Percentiles rank a stretch among this genome's conserved stretches.
These are phyloP conservation scores for Daldinia eschscholtzii DNA, from an alignment of 2,329 filamentous ascomycete species.

Conservation along the genomic window DNA sequence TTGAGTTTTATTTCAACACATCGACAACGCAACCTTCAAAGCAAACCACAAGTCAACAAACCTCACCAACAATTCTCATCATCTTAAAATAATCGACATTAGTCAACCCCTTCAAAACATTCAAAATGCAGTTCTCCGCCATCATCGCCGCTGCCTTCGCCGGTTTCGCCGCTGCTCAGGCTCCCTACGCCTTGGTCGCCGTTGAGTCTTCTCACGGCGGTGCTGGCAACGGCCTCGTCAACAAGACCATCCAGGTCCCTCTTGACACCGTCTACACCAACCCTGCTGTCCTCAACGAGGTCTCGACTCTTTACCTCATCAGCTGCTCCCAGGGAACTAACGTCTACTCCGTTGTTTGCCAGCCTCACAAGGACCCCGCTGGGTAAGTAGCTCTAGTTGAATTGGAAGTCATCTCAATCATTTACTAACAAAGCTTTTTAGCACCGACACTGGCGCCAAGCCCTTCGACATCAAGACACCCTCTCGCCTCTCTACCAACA, in stretches of 20 bases:
- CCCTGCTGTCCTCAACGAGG: conserved; percentile 25
- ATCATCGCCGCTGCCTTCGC: conserved; percentile 37
- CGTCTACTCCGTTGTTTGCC: conserved; percentile 39
- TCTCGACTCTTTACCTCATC: conserved; percentile 47
- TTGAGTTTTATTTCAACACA: conserved; percentile 20
- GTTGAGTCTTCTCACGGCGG: conserved; percentile 43
- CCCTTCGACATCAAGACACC: conserved; percentile 41
- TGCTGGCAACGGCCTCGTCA: conserved; percentile 37
- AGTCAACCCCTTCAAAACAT: conserved; percentile 23
- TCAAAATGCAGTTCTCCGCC: conserved; percentile 42
- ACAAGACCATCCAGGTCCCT: conserved; percentile 39
- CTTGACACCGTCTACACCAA: conserved; percentile 37
- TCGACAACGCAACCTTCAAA: conserved; percentile 24
- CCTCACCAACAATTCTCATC: conserved; percentile 18
- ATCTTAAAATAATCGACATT: conserved; percentile 22
- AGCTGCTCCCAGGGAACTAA: conserved; percentile 9
- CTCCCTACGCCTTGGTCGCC: conserved; percentile 27
- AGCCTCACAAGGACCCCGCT: conserved; percentile 37
- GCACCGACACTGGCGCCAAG: conserved; percentile 35
- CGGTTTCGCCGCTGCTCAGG: conserved; percentile 30
- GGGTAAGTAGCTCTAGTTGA: conserved; percentile 26
- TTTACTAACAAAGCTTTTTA: conserved; percentile 24
- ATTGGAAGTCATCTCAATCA: neutral
- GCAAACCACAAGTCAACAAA: conserved; percentile 15
- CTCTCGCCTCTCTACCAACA: conserved; percentile 47